Evolutionary conservation across 225 moss, liverwort and hornwort genomes (phyloP).

Genomic region (Thuidium tamariscinum): DNA sequence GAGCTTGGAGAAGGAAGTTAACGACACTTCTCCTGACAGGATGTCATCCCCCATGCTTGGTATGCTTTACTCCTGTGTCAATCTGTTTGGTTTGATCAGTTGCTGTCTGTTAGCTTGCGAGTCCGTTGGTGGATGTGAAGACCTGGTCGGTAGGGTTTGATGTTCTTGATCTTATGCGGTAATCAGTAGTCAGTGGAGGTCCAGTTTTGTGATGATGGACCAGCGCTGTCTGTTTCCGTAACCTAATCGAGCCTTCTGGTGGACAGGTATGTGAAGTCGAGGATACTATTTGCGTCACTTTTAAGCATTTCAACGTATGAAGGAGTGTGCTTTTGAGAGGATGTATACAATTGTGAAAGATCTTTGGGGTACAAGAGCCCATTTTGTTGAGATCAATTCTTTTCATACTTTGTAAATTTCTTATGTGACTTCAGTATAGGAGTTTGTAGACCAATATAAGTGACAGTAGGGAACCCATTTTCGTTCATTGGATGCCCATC

Average conservation of each 20-base stretch:
- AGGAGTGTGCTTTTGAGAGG: not conserved
- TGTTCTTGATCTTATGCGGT: not conserved
- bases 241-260: not conserved
- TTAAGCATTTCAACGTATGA: not conserved
- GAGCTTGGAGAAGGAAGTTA: not conserved
- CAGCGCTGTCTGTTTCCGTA: not conserved
- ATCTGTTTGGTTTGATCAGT: not conserved
- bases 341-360: not conserved
- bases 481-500: too few species aligned
- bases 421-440: not conserved
- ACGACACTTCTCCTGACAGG: not conserved
- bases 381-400: not conserved
- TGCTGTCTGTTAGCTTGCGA: not conserved
- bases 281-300: not conserved
- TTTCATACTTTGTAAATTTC: not conserved
- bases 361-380: not conserved
- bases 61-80: not conserved
- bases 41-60: not conserved
- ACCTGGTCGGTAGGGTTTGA: not conserved
- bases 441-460: not conserved
- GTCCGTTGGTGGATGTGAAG: not conserved
- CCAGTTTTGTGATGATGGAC: not conserved
- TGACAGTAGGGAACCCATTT: not conserved
- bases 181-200: not conserved
- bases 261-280: too few species aligned